Percentiles rank a stretch among this genome's conserved stretches.
Conservation (phyloP, 1,284 basidiomycete genomes). For the Ustilago crameri region DNA sequence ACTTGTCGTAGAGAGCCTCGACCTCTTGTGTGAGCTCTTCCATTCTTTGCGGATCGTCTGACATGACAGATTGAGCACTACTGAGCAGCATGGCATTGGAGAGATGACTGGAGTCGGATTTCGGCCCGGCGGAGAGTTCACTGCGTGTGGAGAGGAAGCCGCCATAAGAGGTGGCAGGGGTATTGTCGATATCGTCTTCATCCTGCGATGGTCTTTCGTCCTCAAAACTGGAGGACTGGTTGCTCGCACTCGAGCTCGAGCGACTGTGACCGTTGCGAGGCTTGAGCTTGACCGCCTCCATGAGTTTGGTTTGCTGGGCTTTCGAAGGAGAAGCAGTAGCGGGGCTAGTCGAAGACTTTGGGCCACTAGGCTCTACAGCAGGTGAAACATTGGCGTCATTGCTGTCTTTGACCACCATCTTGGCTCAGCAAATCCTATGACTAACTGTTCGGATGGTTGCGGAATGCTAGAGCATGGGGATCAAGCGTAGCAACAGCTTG, state of each 20-base stretch:
- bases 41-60: conserved; percentile 31
- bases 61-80: conserved; percentile 22
- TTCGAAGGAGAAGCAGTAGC: not conserved
- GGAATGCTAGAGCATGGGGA: conserved; percentile 6
- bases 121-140: conserved; percentile 20
- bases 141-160: conserved; percentile 28
- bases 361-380: not conserved
- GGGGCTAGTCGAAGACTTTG: not conserved
- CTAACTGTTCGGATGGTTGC: not conserved
- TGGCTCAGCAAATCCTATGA: not conserved
- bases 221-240: conserved; percentile 39
- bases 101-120: conserved; percentile 30
- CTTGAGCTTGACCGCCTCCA: conserved; percentile 35
- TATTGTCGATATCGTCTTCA: conserved; percentile 46
- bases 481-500: conserved; percentile 28
- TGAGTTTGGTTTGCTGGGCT: conserved; percentile 1
- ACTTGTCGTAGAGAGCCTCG: conserved; percentile 39
- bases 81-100: conserved; percentile 22
- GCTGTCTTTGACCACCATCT: conserved; percentile 12
- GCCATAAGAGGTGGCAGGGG: conserved; percentile 42
- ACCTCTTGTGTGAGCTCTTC: conserved; percentile 31
- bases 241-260: conserved; percentile 30
- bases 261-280: conserved; percentile 21
- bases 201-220: conserved; percentile 38
- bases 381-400: not conserved